Percentiles rank a stretch among this genome's conserved stretches.
Evolutionary conservation across 345 rosid genomes (phyloP).

Genomic region (Eucalyptus erythrocorys): DNA sequence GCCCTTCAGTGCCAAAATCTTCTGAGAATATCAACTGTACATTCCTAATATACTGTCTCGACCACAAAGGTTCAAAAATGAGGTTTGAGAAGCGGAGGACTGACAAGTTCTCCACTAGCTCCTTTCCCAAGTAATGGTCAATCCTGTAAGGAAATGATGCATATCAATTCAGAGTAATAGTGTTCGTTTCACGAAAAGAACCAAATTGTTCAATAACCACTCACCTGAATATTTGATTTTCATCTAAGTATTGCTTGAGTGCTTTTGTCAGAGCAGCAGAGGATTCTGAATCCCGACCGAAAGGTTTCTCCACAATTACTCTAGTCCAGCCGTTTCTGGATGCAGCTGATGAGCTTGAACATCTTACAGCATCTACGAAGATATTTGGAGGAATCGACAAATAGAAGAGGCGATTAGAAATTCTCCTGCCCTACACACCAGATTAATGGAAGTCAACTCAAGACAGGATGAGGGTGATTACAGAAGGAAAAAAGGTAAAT

Average conservation of each 20-base stretch:
- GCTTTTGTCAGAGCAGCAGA: slow-evolving; percentile 84
- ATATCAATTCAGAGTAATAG: not conserved
- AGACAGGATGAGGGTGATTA: not conserved
- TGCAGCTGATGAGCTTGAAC: slow-evolving; percentile 82
- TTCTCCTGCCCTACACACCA: slow-evolving; percentile 56
- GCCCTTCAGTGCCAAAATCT: slow-evolving; percentile 98
- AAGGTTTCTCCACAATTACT: slow-evolving; percentile 97
- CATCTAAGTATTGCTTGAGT: slow-evolving; percentile 65
- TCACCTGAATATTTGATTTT: slow-evolving; percentile 93
- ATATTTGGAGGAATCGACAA: slow-evolving; percentile 89
- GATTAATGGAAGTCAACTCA: not conserved
- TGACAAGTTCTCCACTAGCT: slow-evolving; percentile 93
- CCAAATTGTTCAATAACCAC: not conserved
- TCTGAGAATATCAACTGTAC: slow-evolving; percentile 92
- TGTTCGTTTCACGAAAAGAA: not conserved
- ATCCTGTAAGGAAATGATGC: slow-evolving; percentile 44
- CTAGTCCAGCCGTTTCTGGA: slow-evolving; percentile 90
- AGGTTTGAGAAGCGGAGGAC: slow-evolving; percentile 98
- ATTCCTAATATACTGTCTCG: slow-evolving; percentile 83
- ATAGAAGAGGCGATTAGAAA: slow-evolving; percentile 86
- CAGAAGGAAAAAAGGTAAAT: not conserved
- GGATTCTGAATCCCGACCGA: slow-evolving; percentile 90
- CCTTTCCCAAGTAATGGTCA: slow-evolving; percentile 95
- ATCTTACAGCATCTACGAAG: slow-evolving; percentile 76
- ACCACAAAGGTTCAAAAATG: slow-evolving; percentile 92